These are phyloP conservation scores for Tripidium arundinaceum DNA, from an alignment of 202 grass and related monocot species.

Conservation along the genomic window DNA sequence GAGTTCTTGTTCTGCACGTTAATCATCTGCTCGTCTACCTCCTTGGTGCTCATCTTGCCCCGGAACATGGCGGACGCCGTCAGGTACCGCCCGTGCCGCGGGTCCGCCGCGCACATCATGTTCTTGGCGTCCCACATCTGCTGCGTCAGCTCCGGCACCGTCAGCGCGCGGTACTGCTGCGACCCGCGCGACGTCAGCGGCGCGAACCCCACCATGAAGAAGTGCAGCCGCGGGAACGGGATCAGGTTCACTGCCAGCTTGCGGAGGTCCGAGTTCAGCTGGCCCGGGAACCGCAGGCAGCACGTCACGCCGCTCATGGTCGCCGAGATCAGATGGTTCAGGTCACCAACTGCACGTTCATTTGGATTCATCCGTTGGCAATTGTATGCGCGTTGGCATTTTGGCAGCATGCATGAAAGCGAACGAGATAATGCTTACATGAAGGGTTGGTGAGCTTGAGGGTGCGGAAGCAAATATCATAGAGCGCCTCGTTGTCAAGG, in stretches of 20 bases:
- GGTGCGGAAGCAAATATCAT: constrained; percentile 72
- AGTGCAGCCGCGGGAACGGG: constrained; percentile 71
- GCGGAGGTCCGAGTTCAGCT: constrained; percentile 74
- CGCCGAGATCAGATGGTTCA: constrained; percentile 70
- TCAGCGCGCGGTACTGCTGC: constrained; percentile 63
- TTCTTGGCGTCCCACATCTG: constrained; percentile 94
- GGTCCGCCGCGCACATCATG: constrained; percentile 83
- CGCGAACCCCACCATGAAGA: constrained; percentile 84
- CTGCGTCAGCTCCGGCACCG: constrained; percentile 74
- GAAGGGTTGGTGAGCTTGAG: constrained; percentile 77
- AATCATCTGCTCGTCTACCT: constrained; percentile 80
- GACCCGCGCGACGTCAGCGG: constrained; percentile 70
- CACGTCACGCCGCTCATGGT: constrained; percentile 71
- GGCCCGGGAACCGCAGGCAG: constrained; percentile 67
- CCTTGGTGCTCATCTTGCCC: constrained; percentile 68
- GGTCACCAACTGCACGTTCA: constrained; percentile 46
- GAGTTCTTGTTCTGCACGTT: constrained; percentile 84
- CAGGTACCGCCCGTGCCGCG: constrained; percentile 59
- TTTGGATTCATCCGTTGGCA: background rate
- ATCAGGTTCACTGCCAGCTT: constrained; percentile 83
- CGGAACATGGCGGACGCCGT: constrained; percentile 64
- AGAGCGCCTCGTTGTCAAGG: constrained; percentile 74
- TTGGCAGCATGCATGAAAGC: background rate
- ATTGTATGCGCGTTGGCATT: background rate
- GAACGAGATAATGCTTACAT: constrained; percentile 31